Base-by-base conservation (phyloP, 768 basidiomycete species). In the Cytidiella melzeri region DNA sequence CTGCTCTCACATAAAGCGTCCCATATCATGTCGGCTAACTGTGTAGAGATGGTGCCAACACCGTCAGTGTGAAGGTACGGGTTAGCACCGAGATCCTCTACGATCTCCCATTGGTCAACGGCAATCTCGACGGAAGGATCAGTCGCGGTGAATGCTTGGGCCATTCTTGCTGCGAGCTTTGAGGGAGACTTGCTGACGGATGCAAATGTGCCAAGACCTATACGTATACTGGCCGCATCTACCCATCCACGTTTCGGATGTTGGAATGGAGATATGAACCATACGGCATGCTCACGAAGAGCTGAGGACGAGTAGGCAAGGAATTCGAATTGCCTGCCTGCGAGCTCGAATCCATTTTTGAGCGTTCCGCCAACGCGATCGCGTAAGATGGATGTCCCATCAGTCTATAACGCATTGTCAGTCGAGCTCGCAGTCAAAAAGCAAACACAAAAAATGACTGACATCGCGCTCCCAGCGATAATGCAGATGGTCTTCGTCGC, bases 141-240 rank as follows among this genome's bases (percentile, higher is more conserved):
- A 1, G 91, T 93, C 2, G 85, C 83, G 0, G 87, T 87, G 58
- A 93, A 91, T 0, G 87, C 86, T 66, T 90, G 90, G 5, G 86
- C 83, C 50, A 92, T 68, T 18, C 91, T 78, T 12, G 91, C 91
- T 5, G 88, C 91, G 57, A 79, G 87, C 64, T 87, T 87, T 5
- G 91, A 89, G 2, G 91, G 91, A 23, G 48, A 55, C 18, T 49
- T 60, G 26, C 61, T 54, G 5, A 65, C 57, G 11, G 71, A 73
- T 6, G 70, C 63, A 60, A 92, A 93, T 57, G 88, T 73, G 3
- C 91, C 91, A 10, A 92, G 69, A 1, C 72, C 67, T 10, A 68
- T 54, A 15, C 90, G 75, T 49, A 94, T 89, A 10, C 52, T 65
- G 36, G 75, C 68, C 1, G 85, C 77, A 9, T 73, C 74, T 23